phyloP scores from a whole-genome alignment of 2,329 filamentous ascomycete species.

The Sclerotinia glacialis region DNA sequence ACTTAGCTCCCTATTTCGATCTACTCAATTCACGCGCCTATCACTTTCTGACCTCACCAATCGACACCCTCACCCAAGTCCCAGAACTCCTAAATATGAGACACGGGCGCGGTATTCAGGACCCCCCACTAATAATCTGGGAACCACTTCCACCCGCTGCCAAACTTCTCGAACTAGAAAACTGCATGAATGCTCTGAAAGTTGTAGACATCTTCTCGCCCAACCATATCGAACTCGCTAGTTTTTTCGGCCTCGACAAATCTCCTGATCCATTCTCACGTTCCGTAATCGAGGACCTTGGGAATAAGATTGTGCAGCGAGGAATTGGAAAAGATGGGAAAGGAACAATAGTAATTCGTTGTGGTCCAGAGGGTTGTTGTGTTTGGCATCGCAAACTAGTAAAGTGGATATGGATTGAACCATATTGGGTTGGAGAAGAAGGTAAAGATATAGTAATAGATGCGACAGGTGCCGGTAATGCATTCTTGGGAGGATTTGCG shows the following conservation, averaged over 20 bases:
- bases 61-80: not conserved
- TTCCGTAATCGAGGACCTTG: not conserved
- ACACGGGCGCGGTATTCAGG: not conserved
- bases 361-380: not conserved
- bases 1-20: not conserved
- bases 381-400: not conserved
- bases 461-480: slow-evolving; percentile 11
- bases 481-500: slow-evolving; percentile 1
- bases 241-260: not conserved
- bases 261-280: not conserved
- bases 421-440: not conserved
- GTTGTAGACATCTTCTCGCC: slow-evolving; percentile 1
- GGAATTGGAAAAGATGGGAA: not conserved
- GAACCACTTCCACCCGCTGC: not conserved
- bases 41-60: slow-evolving; percentile 6
- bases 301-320: not conserved
- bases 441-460: not conserved
- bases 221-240: slow-evolving; percentile 6
- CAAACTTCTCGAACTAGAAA: not conserved
- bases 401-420: not conserved
- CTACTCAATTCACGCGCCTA: not conserved
- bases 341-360: not conserved
- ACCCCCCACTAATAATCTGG: not conserved
- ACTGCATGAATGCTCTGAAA: not conserved
- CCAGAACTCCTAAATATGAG: not conserved